Evolutionary conservation across 2,329 filamentous ascomycete species (phyloP).

Genomic region (Cercospora beticola): DNA sequence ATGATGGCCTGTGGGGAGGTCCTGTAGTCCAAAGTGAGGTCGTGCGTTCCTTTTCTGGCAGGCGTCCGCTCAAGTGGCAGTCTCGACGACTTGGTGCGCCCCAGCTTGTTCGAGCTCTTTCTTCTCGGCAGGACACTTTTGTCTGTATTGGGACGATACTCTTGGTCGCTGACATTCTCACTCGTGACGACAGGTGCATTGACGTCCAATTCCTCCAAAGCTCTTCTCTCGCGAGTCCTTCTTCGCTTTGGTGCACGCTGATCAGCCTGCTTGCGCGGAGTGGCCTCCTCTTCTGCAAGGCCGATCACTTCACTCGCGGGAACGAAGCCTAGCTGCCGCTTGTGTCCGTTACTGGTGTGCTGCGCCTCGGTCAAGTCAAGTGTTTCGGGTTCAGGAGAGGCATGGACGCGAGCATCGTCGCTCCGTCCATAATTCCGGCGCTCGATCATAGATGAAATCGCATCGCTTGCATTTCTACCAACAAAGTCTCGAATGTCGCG

Average conservation of each 20-base stretch:
- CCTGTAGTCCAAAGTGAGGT: constrained; percentile 13
- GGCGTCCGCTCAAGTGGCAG: constrained; percentile 44
- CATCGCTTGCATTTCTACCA: background rate
- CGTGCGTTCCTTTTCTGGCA: constrained; percentile 27
- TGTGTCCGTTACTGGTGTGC: background rate
- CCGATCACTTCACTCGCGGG: constrained; percentile 34
- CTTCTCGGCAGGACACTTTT: constrained; percentile 20
- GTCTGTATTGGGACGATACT: constrained; percentile 18
- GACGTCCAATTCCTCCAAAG: constrained; percentile 29
- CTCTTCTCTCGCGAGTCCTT: constrained; percentile 25
- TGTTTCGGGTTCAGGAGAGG: background rate
- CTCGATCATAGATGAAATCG: constrained; percentile 21
- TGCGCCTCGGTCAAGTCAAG: background rate
- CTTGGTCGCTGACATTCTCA: constrained; percentile 11
- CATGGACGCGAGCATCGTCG: background rate
- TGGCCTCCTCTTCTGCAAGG: constrained; percentile 14
- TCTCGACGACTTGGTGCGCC: constrained; percentile 39
- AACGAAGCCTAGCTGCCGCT: constrained; percentile 27
- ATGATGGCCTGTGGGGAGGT: constrained; percentile 8
- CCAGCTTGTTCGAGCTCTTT: constrained; percentile 26
- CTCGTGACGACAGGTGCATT: constrained; percentile 20
- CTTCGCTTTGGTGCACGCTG: constrained; percentile 27
- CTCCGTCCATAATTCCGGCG: constrained; percentile 16
- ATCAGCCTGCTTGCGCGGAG: constrained; percentile 12
- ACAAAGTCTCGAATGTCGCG: constrained; percentile 38